Evolutionary conservation across 2,329 filamentous ascomycete species (phyloP).

Genomic region (Colletotrichum sp.): DNA sequence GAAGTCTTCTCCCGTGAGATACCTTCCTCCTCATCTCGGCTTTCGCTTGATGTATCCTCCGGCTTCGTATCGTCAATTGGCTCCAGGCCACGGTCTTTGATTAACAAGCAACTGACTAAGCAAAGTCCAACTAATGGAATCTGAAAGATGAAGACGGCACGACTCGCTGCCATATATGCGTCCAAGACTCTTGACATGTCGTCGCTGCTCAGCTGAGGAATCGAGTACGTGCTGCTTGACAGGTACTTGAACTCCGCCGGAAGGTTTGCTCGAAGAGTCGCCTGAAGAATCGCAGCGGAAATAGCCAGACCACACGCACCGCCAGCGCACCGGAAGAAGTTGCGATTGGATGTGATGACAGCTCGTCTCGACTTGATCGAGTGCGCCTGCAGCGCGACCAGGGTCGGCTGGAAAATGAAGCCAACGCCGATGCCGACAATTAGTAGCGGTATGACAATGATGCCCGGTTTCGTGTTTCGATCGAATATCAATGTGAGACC

Average conservation of each 20-base stretch:
- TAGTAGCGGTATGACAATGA: constrained; percentile 55
- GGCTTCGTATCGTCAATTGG: constrained; percentile 5
- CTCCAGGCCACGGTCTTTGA: constrained; percentile 55
- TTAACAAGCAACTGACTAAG: constrained; percentile 53
- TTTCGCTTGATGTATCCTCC: neutral
- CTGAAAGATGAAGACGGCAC: constrained; percentile 61
- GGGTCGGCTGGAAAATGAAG: constrained; percentile 48
- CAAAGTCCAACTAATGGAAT: constrained; percentile 58
- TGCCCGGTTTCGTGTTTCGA: constrained; percentile 45
- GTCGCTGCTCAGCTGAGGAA: constrained; percentile 20
- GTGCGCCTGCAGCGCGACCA: constrained; percentile 65
- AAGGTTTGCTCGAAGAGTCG: constrained; percentile 28
- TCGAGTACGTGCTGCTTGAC: constrained; percentile 32
- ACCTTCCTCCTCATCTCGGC: constrained; percentile 2
- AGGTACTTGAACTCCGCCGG: constrained; percentile 29
- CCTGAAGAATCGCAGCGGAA: constrained; percentile 54
- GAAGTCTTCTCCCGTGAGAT: neutral
- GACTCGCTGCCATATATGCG: constrained; percentile 58
- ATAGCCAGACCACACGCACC: constrained; percentile 63
- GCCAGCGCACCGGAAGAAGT: constrained; percentile 66
- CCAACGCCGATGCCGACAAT: constrained; percentile 60
- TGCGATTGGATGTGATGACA: constrained; percentile 66
- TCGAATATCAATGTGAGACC: constrained; percentile 58
- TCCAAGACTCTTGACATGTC: constrained; percentile 26
- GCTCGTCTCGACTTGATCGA: constrained; percentile 61